Conservation (phyloP, 1,284 basidiomycete species). For the Sporisorium exsertum region DNA sequence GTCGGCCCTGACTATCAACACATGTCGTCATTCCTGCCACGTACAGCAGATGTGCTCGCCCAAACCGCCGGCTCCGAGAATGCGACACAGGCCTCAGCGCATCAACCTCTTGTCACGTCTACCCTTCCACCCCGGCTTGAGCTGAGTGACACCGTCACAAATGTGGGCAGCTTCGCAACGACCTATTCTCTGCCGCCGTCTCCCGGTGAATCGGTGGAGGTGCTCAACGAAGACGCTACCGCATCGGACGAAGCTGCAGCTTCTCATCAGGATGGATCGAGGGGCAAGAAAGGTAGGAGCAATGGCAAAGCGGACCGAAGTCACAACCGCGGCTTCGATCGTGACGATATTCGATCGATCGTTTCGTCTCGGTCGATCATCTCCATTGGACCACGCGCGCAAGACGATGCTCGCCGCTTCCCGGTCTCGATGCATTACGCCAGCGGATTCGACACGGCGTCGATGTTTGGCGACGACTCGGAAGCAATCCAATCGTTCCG, state of each 20-base stretch:
- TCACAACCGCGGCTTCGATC: constrained; percentile 10
- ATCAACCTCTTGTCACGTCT: constrained; percentile 8
- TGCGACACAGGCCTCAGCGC: not conserved
- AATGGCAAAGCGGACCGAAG: not conserved
- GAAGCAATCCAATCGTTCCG: constrained; percentile 48
- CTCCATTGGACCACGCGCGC: constrained; percentile 42
- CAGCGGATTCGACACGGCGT: constrained; percentile 54
- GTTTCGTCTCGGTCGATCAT: constrained; percentile 40
- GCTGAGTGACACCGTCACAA: constrained; percentile 2
- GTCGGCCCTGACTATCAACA: not conserved
- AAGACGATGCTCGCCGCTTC: constrained; percentile 53
- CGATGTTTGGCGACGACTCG: constrained; percentile 49
- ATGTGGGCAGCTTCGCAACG: constrained; percentile 3
- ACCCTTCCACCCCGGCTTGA: constrained; percentile 23
- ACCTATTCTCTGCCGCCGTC: constrained; percentile 8
- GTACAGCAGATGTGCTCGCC: not conserved
- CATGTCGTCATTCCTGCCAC: constrained; percentile 4
- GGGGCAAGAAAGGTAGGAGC: not conserved
- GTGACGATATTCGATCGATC: constrained; percentile 29
- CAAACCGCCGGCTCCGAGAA: not conserved
- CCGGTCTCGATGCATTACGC: constrained; percentile 63
- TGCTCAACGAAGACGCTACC: constrained; percentile 20
- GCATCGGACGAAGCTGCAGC: not conserved
- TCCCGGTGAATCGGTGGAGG: constrained; percentile 23
- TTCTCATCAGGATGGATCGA: not conserved